phyloP scores from a whole-genome alignment of 352 stramenopile genomes.

The Globisporangium emineosum region DNA sequence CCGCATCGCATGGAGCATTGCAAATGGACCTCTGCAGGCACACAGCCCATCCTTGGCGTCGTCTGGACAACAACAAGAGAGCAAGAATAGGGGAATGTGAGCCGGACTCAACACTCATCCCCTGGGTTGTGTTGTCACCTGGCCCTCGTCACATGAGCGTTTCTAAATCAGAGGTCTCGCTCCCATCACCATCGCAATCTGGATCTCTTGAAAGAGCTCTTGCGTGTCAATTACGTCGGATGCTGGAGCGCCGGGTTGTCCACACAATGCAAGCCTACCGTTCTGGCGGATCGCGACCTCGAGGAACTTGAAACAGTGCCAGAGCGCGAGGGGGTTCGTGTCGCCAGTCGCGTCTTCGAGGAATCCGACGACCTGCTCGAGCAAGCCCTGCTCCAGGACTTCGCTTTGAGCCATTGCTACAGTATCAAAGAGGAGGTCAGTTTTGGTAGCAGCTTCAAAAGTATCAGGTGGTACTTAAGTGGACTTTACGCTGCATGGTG shows the following conservation, averaged over 20 bases:
- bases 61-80: constrained; percentile 23
- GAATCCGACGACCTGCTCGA: constrained; percentile 34
- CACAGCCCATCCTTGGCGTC: constrained; percentile 42
- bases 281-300: constrained; percentile 38
- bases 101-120: background rate
- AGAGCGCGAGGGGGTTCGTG: constrained; percentile 26
- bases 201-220: background rate
- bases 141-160: background rate
- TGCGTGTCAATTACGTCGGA: background rate
- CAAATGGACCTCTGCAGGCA: constrained; percentile 1
- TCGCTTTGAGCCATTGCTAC: constrained; percentile 16
- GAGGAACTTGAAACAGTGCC: constrained; percentile 53
- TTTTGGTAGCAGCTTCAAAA: background rate
- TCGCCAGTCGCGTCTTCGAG: constrained; percentile 21
- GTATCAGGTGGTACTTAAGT: background rate
- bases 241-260: too few species aligned
- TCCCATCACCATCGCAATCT: background rate
- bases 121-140: background rate
- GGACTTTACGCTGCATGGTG: constrained; percentile 29
- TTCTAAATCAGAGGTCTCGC: background rate
- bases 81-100: background rate
- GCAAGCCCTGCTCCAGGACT: constrained; percentile 27
- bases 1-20: constrained; percentile 6
- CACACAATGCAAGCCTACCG: constrained; percentile 21
- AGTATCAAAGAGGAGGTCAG: background rate